Percentiles rank a stretch among this genome's conserved stretches.
phyloP scores from a whole-genome alignment of 345 rosid species.

The Aethionema arabicum region DNA sequence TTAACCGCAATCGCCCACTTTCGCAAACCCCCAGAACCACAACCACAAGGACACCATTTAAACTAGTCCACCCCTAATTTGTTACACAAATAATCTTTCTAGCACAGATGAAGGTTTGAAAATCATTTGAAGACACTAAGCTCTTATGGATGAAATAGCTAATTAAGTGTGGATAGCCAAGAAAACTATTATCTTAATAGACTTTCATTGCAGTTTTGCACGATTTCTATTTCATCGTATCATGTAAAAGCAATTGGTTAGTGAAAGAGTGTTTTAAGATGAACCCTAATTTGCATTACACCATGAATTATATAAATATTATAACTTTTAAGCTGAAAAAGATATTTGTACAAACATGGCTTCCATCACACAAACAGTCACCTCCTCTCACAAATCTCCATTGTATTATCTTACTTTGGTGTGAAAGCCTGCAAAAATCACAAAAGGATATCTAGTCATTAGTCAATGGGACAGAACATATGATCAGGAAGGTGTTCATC shows the following conservation, averaged over 20 bases:
- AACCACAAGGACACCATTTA: no score
- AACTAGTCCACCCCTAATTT: no score
- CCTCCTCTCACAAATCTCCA: constrained; percentile 9
- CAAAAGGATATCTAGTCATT: constrained; percentile 19
- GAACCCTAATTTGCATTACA: constrained; percentile 37
- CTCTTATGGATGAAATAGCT: no score
- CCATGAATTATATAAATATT: constrained; percentile 31
- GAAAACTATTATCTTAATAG: background rate
- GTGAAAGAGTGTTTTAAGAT: constrained; percentile 15
- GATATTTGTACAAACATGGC: constrained; percentile 39
- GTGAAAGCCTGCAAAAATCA: constrained; percentile 64
- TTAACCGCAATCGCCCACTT: no score
- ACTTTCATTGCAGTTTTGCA: no score
- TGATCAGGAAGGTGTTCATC: no score
- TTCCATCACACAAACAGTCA: constrained; percentile 30
- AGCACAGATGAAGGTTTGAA: no score
- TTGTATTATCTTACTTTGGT: constrained; percentile 52
- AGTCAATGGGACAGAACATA: background rate
- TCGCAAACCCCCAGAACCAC: no score
- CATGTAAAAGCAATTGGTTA: constrained; percentile 14
- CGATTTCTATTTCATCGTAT: background rate
- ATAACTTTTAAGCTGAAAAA: constrained; percentile 28
- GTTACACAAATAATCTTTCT: no score
- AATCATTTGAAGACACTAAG: no score
- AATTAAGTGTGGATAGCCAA: no score